Conservation (phyloP, 805 yeast species). For the Kuraishia capsulata region DNA sequence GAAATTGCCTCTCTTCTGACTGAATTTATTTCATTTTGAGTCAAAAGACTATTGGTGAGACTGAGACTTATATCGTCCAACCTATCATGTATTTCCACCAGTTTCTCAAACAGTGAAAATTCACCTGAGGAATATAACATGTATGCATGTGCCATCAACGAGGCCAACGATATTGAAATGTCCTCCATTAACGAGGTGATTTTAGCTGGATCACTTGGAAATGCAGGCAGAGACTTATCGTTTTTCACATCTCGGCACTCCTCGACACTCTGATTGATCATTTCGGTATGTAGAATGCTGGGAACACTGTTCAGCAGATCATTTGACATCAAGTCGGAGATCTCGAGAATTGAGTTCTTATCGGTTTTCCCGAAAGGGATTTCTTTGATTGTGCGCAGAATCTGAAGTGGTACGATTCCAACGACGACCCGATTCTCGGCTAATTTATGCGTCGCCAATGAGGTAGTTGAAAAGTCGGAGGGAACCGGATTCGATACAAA, state of each 20-base stretch:
- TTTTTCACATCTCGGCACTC: neutral
- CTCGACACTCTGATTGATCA: conserved; percentile 9
- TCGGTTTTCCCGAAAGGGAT: conserved; percentile 26
- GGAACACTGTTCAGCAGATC: conserved; percentile 10
- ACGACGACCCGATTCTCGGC: conserved; percentile 47
- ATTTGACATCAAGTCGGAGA: neutral
- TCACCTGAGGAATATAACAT: conserved; percentile 67
- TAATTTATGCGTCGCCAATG: conserved; percentile 50
- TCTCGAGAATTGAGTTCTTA: conserved; percentile 12
- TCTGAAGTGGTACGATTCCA: conserved; percentile 54
- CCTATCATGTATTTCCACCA: conserved; percentile 42
- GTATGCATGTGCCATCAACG: conserved; percentile 55
- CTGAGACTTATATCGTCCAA: conserved; percentile 52
- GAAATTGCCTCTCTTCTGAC: conserved; percentile 44
- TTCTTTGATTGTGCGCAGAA: conserved; percentile 35
- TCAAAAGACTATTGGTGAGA: conserved; percentile 39
- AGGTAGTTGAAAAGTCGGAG: conserved; percentile 53
- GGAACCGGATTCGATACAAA: conserved; percentile 61
- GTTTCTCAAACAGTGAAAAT: conserved; percentile 49
- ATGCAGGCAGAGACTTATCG: neutral
- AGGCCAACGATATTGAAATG: conserved; percentile 44
- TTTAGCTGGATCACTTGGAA: conserved; percentile 20
- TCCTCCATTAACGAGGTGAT: conserved; percentile 43
- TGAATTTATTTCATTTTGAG: conserved; percentile 38
- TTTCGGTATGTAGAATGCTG: conserved; percentile 24